phyloP scores from a whole-genome alignment of 176 grass and related monocot genomes.

The Zea mays region DNA sequence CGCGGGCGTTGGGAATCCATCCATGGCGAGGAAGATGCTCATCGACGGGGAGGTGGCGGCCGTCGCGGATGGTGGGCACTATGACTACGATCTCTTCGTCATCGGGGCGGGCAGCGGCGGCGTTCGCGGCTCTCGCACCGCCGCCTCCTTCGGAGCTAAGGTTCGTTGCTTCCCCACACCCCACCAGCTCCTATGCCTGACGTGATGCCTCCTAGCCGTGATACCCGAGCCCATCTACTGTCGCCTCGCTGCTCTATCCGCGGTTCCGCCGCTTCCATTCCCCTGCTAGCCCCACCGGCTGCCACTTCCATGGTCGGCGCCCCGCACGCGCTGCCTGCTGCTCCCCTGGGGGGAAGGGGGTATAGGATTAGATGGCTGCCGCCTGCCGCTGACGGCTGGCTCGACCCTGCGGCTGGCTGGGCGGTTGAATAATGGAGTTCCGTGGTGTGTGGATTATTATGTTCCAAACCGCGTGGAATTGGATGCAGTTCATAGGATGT shows the following conservation, averaged over 20 bases:
- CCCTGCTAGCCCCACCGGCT: not conserved
- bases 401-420: not conserved
- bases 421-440: not conserved
- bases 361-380: constrained; percentile 8
- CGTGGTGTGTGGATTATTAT: not conserved
- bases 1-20: constrained; percentile 23
- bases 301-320: not conserved
- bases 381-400: not conserved
- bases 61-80: constrained; percentile 28
- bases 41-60: constrained; percentile 53
- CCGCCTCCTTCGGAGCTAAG: constrained; percentile 83
- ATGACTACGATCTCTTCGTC: constrained; percentile 91
- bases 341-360: not conserved
- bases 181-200: not conserved
- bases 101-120: constrained; percentile 96
- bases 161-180: constrained; percentile 22
- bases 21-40: constrained; percentile 96
- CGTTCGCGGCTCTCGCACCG: constrained; percentile 76
- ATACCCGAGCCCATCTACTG: not conserved
- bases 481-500: not conserved
- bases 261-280: not conserved
- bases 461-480: not conserved
- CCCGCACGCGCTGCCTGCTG: not conserved
- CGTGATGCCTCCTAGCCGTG: not conserved
- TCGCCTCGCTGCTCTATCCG: not conserved